phyloP scores from a whole-genome alignment of 2,329 filamentous ascomycete species.

The Claviceps humidiphila region DNA sequence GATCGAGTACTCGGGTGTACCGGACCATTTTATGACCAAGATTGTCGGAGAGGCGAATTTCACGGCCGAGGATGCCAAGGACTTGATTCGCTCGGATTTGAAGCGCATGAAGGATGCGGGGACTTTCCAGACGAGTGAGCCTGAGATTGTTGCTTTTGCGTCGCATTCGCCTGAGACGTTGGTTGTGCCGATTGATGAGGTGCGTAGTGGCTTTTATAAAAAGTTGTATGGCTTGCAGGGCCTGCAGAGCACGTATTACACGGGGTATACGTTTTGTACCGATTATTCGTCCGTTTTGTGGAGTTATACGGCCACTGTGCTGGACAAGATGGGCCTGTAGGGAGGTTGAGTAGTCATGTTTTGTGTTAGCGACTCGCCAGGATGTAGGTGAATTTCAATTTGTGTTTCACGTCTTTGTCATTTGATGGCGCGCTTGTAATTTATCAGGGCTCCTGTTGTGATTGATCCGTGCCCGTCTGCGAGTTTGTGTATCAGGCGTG shows the following conservation, averaged over 20 bases:
- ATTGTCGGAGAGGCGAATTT: constrained; percentile 6
- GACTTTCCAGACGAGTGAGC: not conserved
- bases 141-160: constrained; percentile 17
- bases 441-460: too few relatives aligned
- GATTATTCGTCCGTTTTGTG: constrained; percentile 14
- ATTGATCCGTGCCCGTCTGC: too few relatives aligned
- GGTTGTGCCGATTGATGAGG: constrained; percentile 14
- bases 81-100: constrained; percentile 6
- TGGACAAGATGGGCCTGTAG: constrained; percentile 1
- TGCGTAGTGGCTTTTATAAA: constrained; percentile 19
- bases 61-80: constrained; percentile 7
- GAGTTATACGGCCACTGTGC: constrained; percentile 12
- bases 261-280: constrained; percentile 14
- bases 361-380: not conserved
- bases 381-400: not conserved
- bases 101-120: constrained; percentile 2
- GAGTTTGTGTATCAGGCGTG: too few relatives aligned
- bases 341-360: too few relatives aligned
- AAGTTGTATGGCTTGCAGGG: constrained; percentile 22
- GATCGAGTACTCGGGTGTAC: constrained; percentile 3
- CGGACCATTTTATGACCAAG: constrained; percentile 5
- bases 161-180: constrained; percentile 17
- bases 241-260: constrained; percentile 22
- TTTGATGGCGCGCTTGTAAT: too few relatives aligned
- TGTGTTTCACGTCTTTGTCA: too few relatives aligned